Conservation (phyloP, 2,329 filamentous ascomycete species). For the Hypoxylon sp. region DNA sequence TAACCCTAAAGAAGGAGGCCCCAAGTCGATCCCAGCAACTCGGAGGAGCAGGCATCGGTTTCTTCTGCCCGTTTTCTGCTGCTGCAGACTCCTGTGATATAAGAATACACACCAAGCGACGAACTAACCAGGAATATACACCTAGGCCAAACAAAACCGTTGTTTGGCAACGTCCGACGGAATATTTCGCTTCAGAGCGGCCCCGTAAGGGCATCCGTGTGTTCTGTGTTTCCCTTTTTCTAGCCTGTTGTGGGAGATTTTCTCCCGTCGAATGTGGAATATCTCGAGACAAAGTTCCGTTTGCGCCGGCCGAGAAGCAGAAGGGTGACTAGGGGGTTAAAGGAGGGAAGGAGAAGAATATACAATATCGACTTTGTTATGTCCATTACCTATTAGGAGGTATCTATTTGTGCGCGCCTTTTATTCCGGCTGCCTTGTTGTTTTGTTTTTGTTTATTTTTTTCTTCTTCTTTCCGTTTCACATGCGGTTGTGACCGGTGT, state of each 20-base stretch:
- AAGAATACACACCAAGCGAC: constrained; percentile 20
- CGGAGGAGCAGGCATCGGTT: neutral
- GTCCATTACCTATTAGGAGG: constrained; percentile 11
- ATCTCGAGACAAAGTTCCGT: constrained; percentile 11
- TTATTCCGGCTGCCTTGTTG: too few species aligned
- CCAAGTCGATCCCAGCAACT: neutral
- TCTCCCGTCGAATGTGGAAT: too few species aligned
- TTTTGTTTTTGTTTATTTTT: too few species aligned
- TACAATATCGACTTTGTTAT: neutral
- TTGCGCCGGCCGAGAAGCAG: constrained; percentile 20
- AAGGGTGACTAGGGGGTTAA: neutral
- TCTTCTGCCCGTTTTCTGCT: too few species aligned
- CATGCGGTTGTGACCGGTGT: constrained; percentile 22
- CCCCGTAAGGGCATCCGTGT: constrained; percentile 1
- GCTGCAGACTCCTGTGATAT: constrained; percentile 18
- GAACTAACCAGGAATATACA: too few species aligned
- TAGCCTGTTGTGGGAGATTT: constrained; percentile 8
- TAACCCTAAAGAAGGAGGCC: neutral
- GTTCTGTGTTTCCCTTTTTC: constrained; percentile 23
- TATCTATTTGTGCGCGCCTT: too few species aligned
- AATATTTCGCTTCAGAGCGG: too few species aligned
- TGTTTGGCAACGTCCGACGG: too few species aligned
- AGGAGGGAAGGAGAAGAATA: neutral
- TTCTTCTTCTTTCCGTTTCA: constrained; percentile 6
- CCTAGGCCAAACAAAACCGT: constrained; percentile 5